phyloP scores from a whole-genome alignment of 1,284 basidiomycete genomes.

The Leccinum griseonigrum region DNA sequence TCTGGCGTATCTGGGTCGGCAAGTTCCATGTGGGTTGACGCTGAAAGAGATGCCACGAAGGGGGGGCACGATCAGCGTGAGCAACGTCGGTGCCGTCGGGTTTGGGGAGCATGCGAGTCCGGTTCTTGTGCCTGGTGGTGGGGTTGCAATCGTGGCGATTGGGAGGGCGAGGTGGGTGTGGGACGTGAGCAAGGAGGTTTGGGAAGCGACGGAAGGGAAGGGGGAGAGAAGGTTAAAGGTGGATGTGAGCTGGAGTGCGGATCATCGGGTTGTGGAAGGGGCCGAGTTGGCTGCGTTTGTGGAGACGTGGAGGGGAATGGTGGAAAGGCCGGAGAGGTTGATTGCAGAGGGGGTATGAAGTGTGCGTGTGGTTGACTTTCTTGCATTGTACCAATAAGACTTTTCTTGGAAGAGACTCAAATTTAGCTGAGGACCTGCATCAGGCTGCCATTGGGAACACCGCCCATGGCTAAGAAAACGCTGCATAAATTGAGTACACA shows the following conservation, averaged over 20 bases:
- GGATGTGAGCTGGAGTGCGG: constrained; percentile 83
- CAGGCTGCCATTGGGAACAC: too few species aligned
- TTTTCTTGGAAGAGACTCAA: too few species aligned
- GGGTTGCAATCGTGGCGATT: constrained; percentile 88
- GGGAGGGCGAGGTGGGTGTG: constrained; percentile 83
- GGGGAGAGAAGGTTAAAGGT: constrained; percentile 70
- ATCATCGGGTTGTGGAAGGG: constrained; percentile 91
- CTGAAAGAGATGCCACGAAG: constrained; percentile 63
- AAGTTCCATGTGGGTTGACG: constrained; percentile 61
- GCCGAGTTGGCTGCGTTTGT: constrained; percentile 91
- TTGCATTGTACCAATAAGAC: not conserved
- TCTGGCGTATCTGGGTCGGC: constrained; percentile 63
- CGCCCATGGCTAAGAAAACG: too few species aligned
- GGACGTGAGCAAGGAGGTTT: constrained; percentile 52
- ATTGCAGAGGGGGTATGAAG: constrained; percentile 60
- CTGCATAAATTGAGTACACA: too few species aligned
- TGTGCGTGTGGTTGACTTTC: not conserved
- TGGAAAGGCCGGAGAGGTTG: constrained; percentile 77
- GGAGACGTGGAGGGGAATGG: constrained; percentile 83
- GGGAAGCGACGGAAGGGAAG: constrained; percentile 7
- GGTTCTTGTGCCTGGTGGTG: constrained; percentile 84
- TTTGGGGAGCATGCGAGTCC: constrained; percentile 71
- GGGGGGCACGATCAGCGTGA: constrained; percentile 83
- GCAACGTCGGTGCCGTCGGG: constrained; percentile 83
- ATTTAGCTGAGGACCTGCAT: too few species aligned